Evolutionary conservation across 345 rosid genomes (phyloP).

Genomic region (Pugionium cornutum): DNA sequence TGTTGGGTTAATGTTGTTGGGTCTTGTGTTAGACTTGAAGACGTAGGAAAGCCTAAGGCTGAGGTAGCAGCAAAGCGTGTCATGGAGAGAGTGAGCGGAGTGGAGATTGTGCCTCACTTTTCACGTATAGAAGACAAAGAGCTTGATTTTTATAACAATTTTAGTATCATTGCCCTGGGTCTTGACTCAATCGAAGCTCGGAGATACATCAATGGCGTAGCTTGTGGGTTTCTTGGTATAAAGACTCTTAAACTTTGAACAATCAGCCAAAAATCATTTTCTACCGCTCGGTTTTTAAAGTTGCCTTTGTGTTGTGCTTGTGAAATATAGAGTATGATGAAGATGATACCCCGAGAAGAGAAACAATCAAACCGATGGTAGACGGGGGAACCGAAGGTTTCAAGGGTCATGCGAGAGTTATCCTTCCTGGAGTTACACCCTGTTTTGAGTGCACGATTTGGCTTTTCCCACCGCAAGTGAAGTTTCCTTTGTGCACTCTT

Average conservation of each 20-base stretch:
- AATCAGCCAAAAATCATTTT: not conserved
- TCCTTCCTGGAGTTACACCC: slow-evolving; percentile 85
- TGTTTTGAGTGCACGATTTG: slow-evolving; percentile 95
- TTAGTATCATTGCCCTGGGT: slow-evolving; percentile 88
- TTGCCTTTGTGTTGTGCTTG: slow-evolving; percentile 8
- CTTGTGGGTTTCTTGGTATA: slow-evolving; percentile 93
- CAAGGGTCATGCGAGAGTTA: slow-evolving; percentile 98
- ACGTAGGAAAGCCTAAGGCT: slow-evolving; percentile 97
- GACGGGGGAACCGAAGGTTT: slow-evolving; percentile 99
- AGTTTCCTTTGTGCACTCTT: slow-evolving; percentile 96
- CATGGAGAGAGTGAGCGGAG: slow-evolving; percentile 90
- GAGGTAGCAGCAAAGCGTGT: slow-evolving; percentile 98
- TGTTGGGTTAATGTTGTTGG: slow-evolving; percentile 47
- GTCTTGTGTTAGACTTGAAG: slow-evolving; percentile 63
- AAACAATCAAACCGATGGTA: slow-evolving; percentile 86
- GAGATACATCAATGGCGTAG: slow-evolving; percentile 85
- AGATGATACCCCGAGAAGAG: slow-evolving; percentile 74
- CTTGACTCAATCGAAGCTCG: slow-evolving; percentile 97
- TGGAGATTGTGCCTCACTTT: slow-evolving; percentile 87
- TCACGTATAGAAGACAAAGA: slow-evolving; percentile 97
- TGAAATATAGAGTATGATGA: slow-evolving; percentile 66
- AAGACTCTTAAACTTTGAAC: not conserved
- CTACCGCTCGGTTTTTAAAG: too few species aligned
- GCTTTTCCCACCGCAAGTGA: slow-evolving; percentile 99
- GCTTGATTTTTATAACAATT: slow-evolving; percentile 70